These are phyloP conservation scores for Daldinia concentrica DNA, from an alignment of 495 filamentous ascomycete genomes.

Conservation along the genomic window DNA sequence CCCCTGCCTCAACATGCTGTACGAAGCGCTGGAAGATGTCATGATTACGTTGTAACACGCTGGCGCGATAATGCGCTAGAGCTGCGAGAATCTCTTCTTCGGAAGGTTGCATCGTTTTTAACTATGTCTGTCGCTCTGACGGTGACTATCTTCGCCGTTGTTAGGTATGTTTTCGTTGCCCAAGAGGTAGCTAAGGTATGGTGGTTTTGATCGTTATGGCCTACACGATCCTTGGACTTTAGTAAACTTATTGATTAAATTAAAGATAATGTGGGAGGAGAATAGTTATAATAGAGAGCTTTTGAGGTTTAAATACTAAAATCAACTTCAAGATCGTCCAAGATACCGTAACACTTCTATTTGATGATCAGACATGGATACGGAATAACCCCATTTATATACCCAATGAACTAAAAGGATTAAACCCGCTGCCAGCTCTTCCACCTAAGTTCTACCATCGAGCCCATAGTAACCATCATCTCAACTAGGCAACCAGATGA, in stretches of 20 bases:
- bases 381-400: neutral
- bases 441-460: neutral
- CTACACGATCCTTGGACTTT: neutral
- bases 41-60: neutral
- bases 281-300: neutral
- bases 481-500: neutral
- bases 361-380: neutral
- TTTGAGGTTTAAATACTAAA: neutral
- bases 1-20: neutral
- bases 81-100: constrained; percentile 16
- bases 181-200: too few species aligned
- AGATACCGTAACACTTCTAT: neutral
- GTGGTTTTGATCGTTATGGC: neutral
- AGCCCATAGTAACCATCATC: neutral
- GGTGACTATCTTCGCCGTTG: neutral
- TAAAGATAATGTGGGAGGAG: neutral
- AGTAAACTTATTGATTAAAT: neutral
- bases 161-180: neutral
- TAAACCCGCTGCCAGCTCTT: neutral
- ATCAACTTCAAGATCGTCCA: neutral
- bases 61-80: constrained; percentile 13
- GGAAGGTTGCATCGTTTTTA: constrained; percentile 8
- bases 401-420: neutral
- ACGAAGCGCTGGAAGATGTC: neutral
- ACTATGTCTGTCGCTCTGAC: neutral